A percentile compares a stretch with the other conserved stretches of the same genome.
These are phyloP conservation scores for Penicillium alfredii DNA, from an alignment of 495 filamentous ascomycete species.

Conservation along the genomic window DNA sequence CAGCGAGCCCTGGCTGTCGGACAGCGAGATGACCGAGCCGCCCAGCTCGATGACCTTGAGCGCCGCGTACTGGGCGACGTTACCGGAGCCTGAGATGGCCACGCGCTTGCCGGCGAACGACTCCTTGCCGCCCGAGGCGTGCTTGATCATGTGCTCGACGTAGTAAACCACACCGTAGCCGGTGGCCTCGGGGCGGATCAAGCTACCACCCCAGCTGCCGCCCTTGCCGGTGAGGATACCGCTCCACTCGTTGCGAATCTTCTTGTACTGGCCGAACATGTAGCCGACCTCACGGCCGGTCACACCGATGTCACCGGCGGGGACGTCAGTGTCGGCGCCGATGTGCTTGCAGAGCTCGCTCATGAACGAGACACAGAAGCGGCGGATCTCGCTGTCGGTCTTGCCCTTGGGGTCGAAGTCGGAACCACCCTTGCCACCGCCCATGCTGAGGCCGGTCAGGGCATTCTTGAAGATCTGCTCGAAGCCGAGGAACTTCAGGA, in stretches of 20 bases:
- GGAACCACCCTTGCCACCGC: conserved; percentile 95
- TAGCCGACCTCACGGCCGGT: conserved; percentile 90
- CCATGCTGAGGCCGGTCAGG: conserved; percentile 92
- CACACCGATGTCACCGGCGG: conserved; percentile 89
- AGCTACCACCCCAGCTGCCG: conserved; percentile 79
- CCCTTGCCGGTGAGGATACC: conserved; percentile 97
- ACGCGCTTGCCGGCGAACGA: conserved; percentile 88
- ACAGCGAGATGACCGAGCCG: conserved; percentile 86
- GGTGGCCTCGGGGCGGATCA: conserved; percentile 96
- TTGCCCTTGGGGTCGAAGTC: conserved; percentile 99
- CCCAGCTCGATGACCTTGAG: conserved; percentile 97
- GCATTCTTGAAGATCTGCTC: conserved; percentile 99
- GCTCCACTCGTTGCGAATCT: conserved; percentile 83
- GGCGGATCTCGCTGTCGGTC: conserved; percentile 93
- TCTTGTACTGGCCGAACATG: conserved; percentile 93
- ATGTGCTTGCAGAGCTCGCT: conserved; percentile 90
- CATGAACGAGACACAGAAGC: conserved; percentile 97
- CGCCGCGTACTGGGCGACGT: conserved; percentile 96
- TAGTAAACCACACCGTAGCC: conserved; percentile 98
- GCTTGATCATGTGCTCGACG: conserved; percentile 90
- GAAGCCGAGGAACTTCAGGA: conserved; percentile 97
- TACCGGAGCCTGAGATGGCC: conserved; percentile 93
- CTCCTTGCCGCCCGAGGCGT: conserved; percentile 74
- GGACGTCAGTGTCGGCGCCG: conserved; percentile 90
- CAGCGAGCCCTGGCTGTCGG: conserved; percentile 82